Evolutionary conservation across 1,284 basidiomycete genomes (phyloP).

Genomic region (Pterulicium gracile): DNA sequence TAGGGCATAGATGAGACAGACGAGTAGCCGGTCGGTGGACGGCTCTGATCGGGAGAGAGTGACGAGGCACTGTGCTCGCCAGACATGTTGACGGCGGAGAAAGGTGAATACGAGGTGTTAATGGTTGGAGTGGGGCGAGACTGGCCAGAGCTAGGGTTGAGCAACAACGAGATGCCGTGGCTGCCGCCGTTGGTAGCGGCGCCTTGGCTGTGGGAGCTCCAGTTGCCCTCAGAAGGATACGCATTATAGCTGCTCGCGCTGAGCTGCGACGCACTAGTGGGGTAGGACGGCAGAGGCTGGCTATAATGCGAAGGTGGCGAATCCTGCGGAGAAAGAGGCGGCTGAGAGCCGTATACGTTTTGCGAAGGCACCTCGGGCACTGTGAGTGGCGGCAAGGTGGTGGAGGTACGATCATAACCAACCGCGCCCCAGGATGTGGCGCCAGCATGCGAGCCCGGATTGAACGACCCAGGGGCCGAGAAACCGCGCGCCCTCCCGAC

Average conservation of each 20-base stretch:
- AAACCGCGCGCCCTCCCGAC: slow-evolving; percentile 63
- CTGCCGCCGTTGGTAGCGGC: slow-evolving; percentile 48
- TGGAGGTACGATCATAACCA: slow-evolving; percentile 51
- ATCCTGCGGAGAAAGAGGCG: slow-evolving; percentile 24
- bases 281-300: slow-evolving; percentile 44
- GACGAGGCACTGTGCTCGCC: slow-evolving; percentile 52
- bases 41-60: slow-evolving; percentile 64
- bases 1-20: slow-evolving; percentile 66
- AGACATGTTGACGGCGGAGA: slow-evolving; percentile 55
- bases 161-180: slow-evolving; percentile 63
- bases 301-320: slow-evolving; percentile 39
- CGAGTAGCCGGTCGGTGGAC: slow-evolving; percentile 74
- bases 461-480: slow-evolving; percentile 69
- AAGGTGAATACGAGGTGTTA: slow-evolving; percentile 62
- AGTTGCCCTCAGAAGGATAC: background rate
- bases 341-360: slow-evolving; percentile 35
- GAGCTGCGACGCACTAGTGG: background rate
- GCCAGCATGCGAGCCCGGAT: slow-evolving; percentile 50
- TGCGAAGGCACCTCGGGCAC: slow-evolving; percentile 56
- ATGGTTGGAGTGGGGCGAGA: slow-evolving; percentile 50
- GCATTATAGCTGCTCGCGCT: background rate
- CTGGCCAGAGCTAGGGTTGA: slow-evolving; percentile 60
- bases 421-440: slow-evolving; percentile 26
- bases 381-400: slow-evolving; percentile 67
- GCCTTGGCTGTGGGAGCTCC: slow-evolving; percentile 31